phyloP scores from a whole-genome alignment of 441 rosid species.

The Metrosideros polymorpha region DNA sequence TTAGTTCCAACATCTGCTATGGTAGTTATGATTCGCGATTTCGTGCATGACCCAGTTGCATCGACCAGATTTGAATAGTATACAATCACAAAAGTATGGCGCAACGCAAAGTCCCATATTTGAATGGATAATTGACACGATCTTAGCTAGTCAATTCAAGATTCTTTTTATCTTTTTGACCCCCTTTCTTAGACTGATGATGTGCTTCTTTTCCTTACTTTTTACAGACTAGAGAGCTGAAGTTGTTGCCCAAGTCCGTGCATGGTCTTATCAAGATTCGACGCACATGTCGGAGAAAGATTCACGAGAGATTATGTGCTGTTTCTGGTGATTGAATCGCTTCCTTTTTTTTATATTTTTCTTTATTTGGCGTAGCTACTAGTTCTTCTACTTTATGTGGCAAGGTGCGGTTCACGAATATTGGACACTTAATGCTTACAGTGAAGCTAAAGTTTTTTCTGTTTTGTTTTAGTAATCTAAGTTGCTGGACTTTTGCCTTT shows the following conservation, averaged over 20 bases:
- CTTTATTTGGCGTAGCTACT: background rate
- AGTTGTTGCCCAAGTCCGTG: slow-evolving; percentile 50
- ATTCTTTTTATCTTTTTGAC: too few relatives aligned
- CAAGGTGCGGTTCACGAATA: background rate
- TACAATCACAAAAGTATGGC: background rate
- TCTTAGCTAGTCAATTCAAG: background rate
- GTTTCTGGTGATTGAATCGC: slow-evolving; percentile 41
- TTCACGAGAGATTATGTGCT: slow-evolving; percentile 69
- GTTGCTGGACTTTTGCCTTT: background rate
- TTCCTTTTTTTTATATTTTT: background rate
- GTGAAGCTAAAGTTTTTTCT: background rate
- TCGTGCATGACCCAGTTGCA: background rate
- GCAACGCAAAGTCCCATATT: background rate
- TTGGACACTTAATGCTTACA: background rate
- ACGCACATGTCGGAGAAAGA: slow-evolving; percentile 69
- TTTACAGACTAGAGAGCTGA: slow-evolving; percentile 61
- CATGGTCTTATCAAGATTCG: slow-evolving; percentile 50
- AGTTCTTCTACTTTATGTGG: background rate
- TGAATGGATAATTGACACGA: background rate
- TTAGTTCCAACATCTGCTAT: background rate
- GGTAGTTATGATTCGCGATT: background rate
- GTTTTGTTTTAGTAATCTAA: background rate
- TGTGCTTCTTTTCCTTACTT: background rate
- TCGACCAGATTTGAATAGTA: background rate
- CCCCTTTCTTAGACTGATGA: background rate